phyloP scores from a whole-genome alignment of 257 asterid species.

The Misopates orontium region DNA sequence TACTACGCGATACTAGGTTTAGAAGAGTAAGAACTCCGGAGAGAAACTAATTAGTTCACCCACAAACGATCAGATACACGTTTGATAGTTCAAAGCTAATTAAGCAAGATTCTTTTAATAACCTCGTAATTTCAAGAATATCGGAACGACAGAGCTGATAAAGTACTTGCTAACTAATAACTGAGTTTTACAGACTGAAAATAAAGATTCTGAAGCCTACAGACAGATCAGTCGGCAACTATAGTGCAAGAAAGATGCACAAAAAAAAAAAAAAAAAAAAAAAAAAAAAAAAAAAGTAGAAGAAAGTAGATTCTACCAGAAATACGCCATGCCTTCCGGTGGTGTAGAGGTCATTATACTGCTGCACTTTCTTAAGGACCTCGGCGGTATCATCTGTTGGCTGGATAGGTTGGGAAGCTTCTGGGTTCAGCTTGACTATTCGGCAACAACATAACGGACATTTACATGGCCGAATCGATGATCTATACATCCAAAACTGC shows the following conservation, averaged over 20 bases:
- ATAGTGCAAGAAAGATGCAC: not conserved
- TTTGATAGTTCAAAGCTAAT: no score
- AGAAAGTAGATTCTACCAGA: conserved; percentile 34
- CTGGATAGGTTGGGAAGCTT: conserved; percentile 28
- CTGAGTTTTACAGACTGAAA: no score
- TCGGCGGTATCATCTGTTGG: conserved; percentile 36
- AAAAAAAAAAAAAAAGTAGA: not conserved
- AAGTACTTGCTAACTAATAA: no score
- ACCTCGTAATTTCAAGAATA: no score
- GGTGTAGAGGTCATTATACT: conserved; percentile 50
- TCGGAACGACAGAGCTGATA: no score
- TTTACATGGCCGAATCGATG: conserved; percentile 52
- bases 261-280: not conserved
- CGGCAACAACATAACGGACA: conserved; percentile 61
- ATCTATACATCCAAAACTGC: conserved; percentile 57
- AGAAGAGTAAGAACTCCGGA: no score
- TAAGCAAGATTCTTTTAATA: no score
- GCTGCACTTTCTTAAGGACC: conserved; percentile 42
- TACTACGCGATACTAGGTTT: no score
- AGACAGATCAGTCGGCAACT: not conserved
- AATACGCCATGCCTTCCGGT: conserved; percentile 44
- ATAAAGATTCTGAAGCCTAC: no score
- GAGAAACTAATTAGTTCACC: no score
- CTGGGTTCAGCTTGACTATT: conserved; percentile 49
- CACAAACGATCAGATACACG: no score